Evolutionary conservation across 2,329 filamentous ascomycete genomes (phyloP), one percentile per base, ranked within the genome.

Genomic region (Aspergillus brasiliensis): DNA sequence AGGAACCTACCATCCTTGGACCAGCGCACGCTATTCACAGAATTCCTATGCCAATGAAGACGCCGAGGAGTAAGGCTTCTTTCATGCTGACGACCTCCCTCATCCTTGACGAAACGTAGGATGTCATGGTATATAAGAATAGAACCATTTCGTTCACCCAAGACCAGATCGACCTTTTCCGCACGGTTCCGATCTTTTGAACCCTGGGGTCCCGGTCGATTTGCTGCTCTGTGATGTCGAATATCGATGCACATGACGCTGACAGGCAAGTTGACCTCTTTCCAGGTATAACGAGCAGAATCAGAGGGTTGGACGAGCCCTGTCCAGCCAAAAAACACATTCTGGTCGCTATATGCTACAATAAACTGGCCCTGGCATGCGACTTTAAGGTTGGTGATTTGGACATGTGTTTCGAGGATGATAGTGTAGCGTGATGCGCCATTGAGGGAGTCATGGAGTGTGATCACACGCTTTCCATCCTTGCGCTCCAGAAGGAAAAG

Each of bases 41-140:
- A 86, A 67, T 88, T 88, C 68, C 92, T 86, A 76, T 99, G 95
- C 95, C 95, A 99, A 75, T 98, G 95, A 56, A 93, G 82, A 64
- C 89, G 90, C 58, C 88, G 87, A 19, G 84, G 81, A 42, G 85
- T 72, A 13, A 82, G 68, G 34, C 66, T 67, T 62, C 68, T 71
- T 57, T 70, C 78, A 76, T 66, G 80, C 78, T 70, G 78, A 74
- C 54, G 73, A 48, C 73, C 75, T 54, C 82, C 82, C 57, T 81
- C 78, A 40, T 73, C 72, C 4, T 71, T 73, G 38, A 91, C 79
- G 62, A 85, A 85, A 58, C 74, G 74, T 13, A 94, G 71, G 15
- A 92, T 79, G 75, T 96, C 90, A 62, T 89, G 86, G 74, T 96
- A 97, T n/a, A 93, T 78, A 69, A 91, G 86, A 46, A 98, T 90